phyloP scores from a whole-genome alignment of 2,329 filamentous ascomycete species.

The Didymella pinodella region DNA sequence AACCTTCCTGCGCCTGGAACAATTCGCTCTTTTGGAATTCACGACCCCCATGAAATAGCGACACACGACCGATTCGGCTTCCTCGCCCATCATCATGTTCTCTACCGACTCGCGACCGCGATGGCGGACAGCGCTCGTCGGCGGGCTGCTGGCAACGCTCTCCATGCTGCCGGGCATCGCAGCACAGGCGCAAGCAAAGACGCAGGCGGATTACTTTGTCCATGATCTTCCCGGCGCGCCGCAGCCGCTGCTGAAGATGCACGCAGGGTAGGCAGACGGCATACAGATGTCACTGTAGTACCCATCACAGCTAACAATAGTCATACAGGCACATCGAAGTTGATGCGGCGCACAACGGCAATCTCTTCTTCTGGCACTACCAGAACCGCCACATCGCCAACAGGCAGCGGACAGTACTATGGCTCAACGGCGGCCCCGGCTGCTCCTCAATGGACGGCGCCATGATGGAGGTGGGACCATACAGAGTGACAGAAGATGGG shows the following conservation, averaged over 20 bases:
- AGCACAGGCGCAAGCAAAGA: constrained; percentile 60
- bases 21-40: neutral
- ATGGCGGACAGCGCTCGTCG: constrained; percentile 46
- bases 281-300: neutral
- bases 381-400: constrained; percentile 96
- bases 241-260: constrained; percentile 87
- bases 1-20: neutral
- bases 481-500: constrained; percentile 77
- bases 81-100: constrained; percentile 32
- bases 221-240: constrained; percentile 85
- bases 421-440: constrained; percentile 96
- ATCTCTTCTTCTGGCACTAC: constrained; percentile 98
- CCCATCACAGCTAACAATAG: constrained; percentile 4
- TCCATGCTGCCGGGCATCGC: constrained; percentile 43
- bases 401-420: constrained; percentile 87
- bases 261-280: constrained; percentile 79
- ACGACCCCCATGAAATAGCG: constrained; percentile 47
- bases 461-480: constrained; percentile 95
- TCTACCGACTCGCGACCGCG: constrained; percentile 37
- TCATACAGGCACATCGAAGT: constrained; percentile 86
- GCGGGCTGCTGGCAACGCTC: constrained; percentile 42
- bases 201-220: constrained; percentile 89
- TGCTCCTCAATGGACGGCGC: constrained; percentile 98
- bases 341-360: constrained; percentile 82
- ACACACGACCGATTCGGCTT: constrained; percentile 35